Percentiles rank a stretch among this genome's conserved stretches.
These are phyloP conservation scores for Ascochyta fabae DNA, from an alignment of 2,329 filamentous ascomycete genomes.

Conservation along the genomic window DNA sequence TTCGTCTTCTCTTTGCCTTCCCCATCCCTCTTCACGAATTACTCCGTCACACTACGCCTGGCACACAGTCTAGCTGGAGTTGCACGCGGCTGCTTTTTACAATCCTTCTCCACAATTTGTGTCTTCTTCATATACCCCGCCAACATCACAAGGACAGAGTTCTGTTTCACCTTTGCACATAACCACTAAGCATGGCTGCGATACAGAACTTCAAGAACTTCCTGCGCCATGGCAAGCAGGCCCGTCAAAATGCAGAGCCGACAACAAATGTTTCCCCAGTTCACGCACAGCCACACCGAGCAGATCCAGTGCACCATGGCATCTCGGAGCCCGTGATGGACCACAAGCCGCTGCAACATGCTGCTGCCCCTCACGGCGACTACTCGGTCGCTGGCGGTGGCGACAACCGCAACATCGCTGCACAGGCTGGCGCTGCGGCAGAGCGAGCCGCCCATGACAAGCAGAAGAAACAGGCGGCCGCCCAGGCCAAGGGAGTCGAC, in stretches of 20 bases:
- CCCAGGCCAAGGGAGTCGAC: slow-evolving; percentile 60
- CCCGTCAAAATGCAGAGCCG: slow-evolving; percentile 70
- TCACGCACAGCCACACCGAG: slow-evolving; percentile 65
- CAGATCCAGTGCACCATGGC: slow-evolving; percentile 61
- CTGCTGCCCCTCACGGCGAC: slow-evolving; percentile 58
- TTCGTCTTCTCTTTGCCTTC: slow-evolving; percentile 19
- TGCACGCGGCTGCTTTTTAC: slow-evolving; percentile 23
- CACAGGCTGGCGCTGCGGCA: slow-evolving; percentile 70
- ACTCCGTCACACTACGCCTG: slow-evolving; percentile 22
- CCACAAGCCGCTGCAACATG: slow-evolving; percentile 60
- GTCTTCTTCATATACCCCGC: slow-evolving; percentile 26
- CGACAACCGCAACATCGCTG: slow-evolving; percentile 68
- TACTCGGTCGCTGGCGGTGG: slow-evolving; percentile 70
- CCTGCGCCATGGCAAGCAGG: slow-evolving; percentile 97
- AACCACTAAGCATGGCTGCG: slow-evolving; percentile 61
- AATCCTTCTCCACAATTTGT: slow-evolving; percentile 17
- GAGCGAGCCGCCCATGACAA: slow-evolving; percentile 68
- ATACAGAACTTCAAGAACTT: slow-evolving; percentile 99
- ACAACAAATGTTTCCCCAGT: slow-evolving; percentile 69
- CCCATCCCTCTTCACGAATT: slow-evolving; percentile 19
- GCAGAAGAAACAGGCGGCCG: slow-evolving; percentile 62
- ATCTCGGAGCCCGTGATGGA: slow-evolving; percentile 65
- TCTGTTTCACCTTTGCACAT: slow-evolving; percentile 14
- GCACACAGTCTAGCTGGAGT: slow-evolving; percentile 22
- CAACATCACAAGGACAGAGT: slow-evolving; percentile 22